Percentiles rank a stretch among this genome's conserved stretches.
phyloP scores from a whole-genome alignment of 1,284 basidiomycete genomes.

The Cutaneotrichosporon mucoides region DNA sequence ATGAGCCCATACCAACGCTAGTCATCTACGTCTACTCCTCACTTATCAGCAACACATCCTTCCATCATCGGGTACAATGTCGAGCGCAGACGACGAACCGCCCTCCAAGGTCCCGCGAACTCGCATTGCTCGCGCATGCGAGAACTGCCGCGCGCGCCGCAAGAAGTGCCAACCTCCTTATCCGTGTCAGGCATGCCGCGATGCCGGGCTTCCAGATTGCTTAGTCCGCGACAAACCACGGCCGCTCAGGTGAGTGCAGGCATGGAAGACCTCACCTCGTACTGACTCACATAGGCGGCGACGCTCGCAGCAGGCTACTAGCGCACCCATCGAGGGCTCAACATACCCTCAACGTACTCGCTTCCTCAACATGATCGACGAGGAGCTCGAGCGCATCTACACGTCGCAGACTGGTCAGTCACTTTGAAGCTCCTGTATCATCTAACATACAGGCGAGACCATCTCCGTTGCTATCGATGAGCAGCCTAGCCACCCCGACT shows the following conservation, averaged over 20 bases:
- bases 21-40: no score
- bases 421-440: no score
- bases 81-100: constrained; percentile 3
- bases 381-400: constrained; percentile 17
- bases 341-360: constrained; percentile 16
- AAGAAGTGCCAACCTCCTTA: constrained; percentile 18
- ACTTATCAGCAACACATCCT: no score
- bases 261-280: no score
- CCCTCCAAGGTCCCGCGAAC: constrained; percentile 8
- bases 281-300: constrained; percentile 4
- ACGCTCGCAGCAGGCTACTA: constrained; percentile 13
- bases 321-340: constrained; percentile 14
- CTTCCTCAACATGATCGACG: constrained; percentile 5
- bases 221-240: constrained; percentile 12
- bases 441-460: constrained; percentile 3
- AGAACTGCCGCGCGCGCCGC: constrained; percentile 15
- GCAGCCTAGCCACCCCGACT: constrained; percentile 8
- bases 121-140: constrained; percentile 15
- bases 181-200: constrained; percentile 14
- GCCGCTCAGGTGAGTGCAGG: constrained; percentile 5
- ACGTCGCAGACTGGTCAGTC: constrained; percentile 3
- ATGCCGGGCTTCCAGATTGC: constrained; percentile 14
- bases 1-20: no score
- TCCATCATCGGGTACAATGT: background rate
- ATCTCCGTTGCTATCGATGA: constrained; percentile 14